phyloP scores from a whole-genome alignment of 495 filamentous ascomycete genomes.

The Penicillium waksmanii region DNA sequence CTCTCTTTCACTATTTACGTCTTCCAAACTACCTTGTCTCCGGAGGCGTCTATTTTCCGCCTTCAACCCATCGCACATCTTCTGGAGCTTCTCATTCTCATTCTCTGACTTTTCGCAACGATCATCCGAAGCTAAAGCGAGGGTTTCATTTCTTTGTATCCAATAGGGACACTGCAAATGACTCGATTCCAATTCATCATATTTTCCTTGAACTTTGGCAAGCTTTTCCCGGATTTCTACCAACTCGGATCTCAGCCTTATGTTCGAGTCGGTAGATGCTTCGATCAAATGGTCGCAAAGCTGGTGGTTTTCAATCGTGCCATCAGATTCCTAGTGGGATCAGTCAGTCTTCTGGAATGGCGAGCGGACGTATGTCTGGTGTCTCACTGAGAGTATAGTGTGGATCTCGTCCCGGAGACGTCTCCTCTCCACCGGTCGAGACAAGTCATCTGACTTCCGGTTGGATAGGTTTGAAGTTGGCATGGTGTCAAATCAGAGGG shows the following conservation, averaged over 20 bases:
- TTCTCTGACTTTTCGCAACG: conserved; percentile 4
- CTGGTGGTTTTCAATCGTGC: conserved; percentile 9
- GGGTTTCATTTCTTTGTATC: conserved; percentile 1
- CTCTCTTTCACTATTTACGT: too few species aligned
- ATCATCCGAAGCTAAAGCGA: not conserved
- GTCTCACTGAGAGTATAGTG: not conserved
- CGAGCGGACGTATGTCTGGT: not conserved
- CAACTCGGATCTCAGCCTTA: not conserved
- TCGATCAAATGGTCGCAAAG: conserved; percentile 6
- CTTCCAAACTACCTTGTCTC: not conserved
- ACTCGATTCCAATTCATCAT: conserved; percentile 1
- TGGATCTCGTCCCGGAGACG: not conserved
- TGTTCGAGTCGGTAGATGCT: not conserved
- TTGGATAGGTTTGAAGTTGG: not conserved
- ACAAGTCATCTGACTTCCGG: not conserved
- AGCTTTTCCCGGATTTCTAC: not conserved
- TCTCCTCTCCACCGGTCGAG: not conserved
- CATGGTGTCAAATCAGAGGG: not conserved
- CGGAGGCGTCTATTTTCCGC: not conserved
- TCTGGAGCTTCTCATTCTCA: conserved; percentile 2
- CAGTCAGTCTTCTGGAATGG: not conserved
- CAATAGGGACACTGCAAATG: conserved; percentile 5
- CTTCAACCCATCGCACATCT: not conserved
- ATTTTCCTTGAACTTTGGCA: not conserved
- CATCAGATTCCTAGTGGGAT: not conserved